A percentile compares a stretch with the other conserved stretches of the same genome.
phyloP scores from a whole-genome alignment of 2,329 filamentous ascomycete genomes.

The Nothophaeocryptopus gaeumannii region DNA sequence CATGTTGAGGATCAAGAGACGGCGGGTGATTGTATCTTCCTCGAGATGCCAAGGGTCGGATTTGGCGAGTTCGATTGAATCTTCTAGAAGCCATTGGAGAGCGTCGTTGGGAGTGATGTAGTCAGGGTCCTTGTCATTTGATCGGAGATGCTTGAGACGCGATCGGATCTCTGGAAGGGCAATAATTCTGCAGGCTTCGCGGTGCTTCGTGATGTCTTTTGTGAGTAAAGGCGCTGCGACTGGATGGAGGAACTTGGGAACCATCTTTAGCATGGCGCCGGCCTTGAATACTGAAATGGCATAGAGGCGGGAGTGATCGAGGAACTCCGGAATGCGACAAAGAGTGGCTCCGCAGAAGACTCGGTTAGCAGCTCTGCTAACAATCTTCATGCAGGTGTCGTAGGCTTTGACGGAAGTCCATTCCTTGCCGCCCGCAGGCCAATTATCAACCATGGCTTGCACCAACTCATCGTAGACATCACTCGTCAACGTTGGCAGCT shows the following conservation, averaged over 20 bases:
- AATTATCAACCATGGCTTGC: slow-evolving; percentile 16
- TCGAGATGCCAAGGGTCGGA: slow-evolving; percentile 16
- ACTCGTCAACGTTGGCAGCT: slow-evolving; percentile 21
- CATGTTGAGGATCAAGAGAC: slow-evolving; percentile 26
- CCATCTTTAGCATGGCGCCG: slow-evolving; percentile 18
- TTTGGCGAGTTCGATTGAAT: slow-evolving; percentile 17
- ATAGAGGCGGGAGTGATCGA: slow-evolving; percentile 22
- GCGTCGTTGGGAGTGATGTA: slow-evolving; percentile 20
- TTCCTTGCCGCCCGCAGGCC: slow-evolving; percentile 7
- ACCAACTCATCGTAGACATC: slow-evolving; percentile 25
- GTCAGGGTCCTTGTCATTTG: slow-evolving; percentile 2
- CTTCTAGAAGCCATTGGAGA: slow-evolving; percentile 24
- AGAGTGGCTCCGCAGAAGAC: slow-evolving; percentile 23
- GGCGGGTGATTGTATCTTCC: slow-evolving; percentile 17
- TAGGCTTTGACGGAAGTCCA: slow-evolving; percentile 18
- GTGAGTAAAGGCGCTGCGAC: slow-evolving; percentile 17
- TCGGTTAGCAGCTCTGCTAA: slow-evolving; percentile 24
- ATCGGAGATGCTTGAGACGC: slow-evolving; percentile 13
- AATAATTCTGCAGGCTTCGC: slow-evolving; percentile 13
- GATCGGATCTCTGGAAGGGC: slow-evolving; percentile 16
- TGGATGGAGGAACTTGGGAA: slow-evolving; percentile 18
- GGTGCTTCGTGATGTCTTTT: slow-evolving; percentile 11
- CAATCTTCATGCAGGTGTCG: slow-evolving; percentile 23
- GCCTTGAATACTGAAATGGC: slow-evolving; percentile 20
- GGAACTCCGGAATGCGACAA: slow-evolving; percentile 19